Base-by-base conservation (phyloP, 2,329 filamentous ascomycete genomes). In the Aspergillus ruber region DNA sequence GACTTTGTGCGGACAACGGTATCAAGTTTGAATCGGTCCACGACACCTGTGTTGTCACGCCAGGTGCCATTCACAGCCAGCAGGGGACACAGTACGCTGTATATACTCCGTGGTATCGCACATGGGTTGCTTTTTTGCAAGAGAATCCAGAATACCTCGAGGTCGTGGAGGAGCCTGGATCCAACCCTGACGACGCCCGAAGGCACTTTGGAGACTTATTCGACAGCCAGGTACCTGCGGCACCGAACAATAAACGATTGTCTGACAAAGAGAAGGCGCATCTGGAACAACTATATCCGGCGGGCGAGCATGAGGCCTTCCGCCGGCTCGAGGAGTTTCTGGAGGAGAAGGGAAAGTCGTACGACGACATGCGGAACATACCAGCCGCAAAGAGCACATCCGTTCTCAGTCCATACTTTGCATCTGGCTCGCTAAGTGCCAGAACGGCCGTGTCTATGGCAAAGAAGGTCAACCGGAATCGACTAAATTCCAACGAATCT, bases 41-140 rank as follows among this genome's bases (percentile, higher is more conserved):
- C 50, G 90, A 95, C 65, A 88, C 86, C 4, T 93, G 89, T 54
- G 81, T 94, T 1, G 88, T 95, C 0, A 76, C 82, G 0, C 90
- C 90, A 0, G 88, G 88, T 0, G 70, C 74, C 33, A 67, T 95
- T 33, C 69, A 70, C 15, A 88, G 77, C 4, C 84, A 86, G 3
- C 69, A 76, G 2, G 88, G 89, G 1, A 88, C 81, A 46, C 88
- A 91, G 58, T 94, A 93, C 58, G 81, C 87, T 0, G 88, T 95
- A 0, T 95, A 93, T 57, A 82, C 77, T 2, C 90, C 89, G 0
- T 95, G 89, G 88, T 91, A 80, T 62, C 77, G 83, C 13, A 61
- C 85, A 0, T 95, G 90, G 89, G 68, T 90, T 18, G 78, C 79
- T 3, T 79, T 90, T 56, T 60, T 95, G 4, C 83, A 90, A 50